Percentiles rank a stretch among this genome's conserved stretches.
Evolutionary conservation across 352 stramenopile genomes (phyloP).

Genomic region (Hyaloperonospora arabidopsidis): DNA sequence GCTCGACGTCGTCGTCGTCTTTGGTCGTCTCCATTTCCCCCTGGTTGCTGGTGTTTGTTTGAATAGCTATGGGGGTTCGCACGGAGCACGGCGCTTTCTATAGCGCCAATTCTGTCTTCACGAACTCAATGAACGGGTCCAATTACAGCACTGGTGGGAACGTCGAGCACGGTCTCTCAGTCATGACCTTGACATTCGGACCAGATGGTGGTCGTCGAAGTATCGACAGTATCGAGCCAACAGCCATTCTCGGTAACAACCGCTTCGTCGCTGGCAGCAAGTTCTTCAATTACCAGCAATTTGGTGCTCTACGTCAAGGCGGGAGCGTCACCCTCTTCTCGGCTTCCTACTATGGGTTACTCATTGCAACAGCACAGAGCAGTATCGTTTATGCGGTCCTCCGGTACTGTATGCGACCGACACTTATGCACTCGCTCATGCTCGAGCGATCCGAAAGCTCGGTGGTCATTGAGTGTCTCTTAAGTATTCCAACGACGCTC

Average conservation of each 20-base stretch:
- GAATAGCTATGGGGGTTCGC: neutral
- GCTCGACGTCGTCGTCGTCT: constrained; percentile 2
- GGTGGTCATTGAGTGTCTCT: constrained; percentile 56
- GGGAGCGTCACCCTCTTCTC: constrained; percentile 60
- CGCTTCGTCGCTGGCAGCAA: constrained; percentile 58
- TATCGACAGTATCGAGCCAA: constrained; percentile 27
- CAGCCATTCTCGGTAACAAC: constrained; percentile 27
- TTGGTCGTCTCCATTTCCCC: no score
- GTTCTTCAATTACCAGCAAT: constrained; percentile 72
- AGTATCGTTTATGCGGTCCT: constrained; percentile 57
- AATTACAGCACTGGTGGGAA: neutral
- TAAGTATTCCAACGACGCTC: constrained; percentile 84
- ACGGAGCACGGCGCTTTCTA: constrained; percentile 17
- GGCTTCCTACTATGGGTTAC: constrained; percentile 40
- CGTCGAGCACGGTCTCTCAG: constrained; percentile 21
- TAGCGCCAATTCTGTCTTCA: constrained; percentile 3
- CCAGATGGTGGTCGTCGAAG: constrained; percentile 17
- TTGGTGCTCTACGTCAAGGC: constrained; percentile 52
- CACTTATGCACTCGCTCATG: constrained; percentile 58
- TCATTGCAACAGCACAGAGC: constrained; percentile 47
- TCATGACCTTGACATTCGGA: constrained; percentile 24
- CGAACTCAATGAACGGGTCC: neutral
- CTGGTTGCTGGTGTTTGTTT: neutral
- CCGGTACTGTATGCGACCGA: constrained; percentile 56
- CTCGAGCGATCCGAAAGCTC: constrained; percentile 44